Evolutionary conservation across 108 stramenopile species (phyloP).

Genomic region (Mayamaea pseudoterrestris): DNA sequence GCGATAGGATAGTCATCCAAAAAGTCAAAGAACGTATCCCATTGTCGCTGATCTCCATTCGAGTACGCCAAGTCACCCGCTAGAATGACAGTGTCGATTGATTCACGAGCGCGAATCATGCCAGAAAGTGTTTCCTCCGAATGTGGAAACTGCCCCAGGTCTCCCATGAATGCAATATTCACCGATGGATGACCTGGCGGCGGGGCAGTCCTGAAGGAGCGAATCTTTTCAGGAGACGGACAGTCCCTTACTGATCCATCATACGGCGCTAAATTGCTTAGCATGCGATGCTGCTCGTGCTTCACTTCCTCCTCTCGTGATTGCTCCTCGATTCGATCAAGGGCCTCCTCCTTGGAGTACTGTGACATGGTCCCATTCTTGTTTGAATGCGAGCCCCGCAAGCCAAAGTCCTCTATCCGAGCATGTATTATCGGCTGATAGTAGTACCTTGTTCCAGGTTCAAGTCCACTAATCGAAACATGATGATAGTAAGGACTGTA

Average conservation of each 20-base stretch:
- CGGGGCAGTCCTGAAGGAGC: conserved; percentile 22
- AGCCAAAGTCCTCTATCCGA: conserved; percentile 12
- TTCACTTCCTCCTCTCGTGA: neutral
- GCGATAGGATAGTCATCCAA: conserved; percentile 45
- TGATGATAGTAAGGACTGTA: conserved; percentile 41
- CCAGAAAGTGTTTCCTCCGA: conserved; percentile 25
- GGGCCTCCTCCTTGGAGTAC: conserved; percentile 1
- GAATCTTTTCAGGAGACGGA: conserved; percentile 13
- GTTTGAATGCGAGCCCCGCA: too few relatives aligned
- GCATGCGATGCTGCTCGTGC: neutral
- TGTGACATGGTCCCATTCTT: too few relatives aligned
- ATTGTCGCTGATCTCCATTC: conserved; percentile 43
- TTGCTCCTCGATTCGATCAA: neutral
- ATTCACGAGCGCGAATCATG: conserved; percentile 12
- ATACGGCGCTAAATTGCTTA: conserved; percentile 14
- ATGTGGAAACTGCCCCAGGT: conserved; percentile 35
- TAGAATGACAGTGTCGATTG: conserved; percentile 37
- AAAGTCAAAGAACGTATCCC: conserved; percentile 82
- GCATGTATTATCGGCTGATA: conserved; percentile 31
- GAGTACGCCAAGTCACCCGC: conserved; percentile 80
- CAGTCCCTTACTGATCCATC: conserved; percentile 16
- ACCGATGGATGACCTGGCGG: conserved; percentile 1
- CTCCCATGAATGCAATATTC: conserved; percentile 34
- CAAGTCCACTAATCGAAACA: conserved; percentile 36
- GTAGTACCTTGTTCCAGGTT: conserved; percentile 46